Percentiles rank a stretch among this genome's conserved stretches.
These are phyloP conservation scores for Pyrenophora teres DNA, from an alignment of 2,329 filamentous ascomycete species.

Conservation along the genomic window DNA sequence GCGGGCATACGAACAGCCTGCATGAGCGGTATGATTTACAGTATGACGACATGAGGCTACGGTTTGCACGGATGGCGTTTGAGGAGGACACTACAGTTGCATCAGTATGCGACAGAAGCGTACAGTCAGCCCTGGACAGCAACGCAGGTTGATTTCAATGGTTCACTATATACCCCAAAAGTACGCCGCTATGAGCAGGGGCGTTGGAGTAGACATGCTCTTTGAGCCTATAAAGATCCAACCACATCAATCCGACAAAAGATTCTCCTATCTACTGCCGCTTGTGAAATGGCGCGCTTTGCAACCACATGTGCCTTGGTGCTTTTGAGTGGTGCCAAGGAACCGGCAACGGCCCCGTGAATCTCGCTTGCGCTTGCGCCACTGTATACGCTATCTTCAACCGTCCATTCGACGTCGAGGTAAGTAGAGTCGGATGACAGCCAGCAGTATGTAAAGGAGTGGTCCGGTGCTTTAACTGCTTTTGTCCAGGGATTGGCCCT, in stretches of 20 bases:
- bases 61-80: conserved; percentile 21
- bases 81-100: conserved; percentile 13
- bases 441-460: conserved; percentile 1
- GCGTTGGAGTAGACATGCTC: background rate
- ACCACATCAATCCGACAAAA: conserved; percentile 5
- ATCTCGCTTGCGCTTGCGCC: conserved; percentile 20
- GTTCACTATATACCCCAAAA: conserved; percentile 25
- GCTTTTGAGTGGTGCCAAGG: conserved; percentile 16
- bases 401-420: background rate
- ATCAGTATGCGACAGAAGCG: conserved; percentile 14
- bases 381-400: conserved; percentile 7
- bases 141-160: conserved; percentile 12
- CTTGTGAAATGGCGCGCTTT: too few species aligned
- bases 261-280: too few species aligned
- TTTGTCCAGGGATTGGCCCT: conserved; percentile 10
- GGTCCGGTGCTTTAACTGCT: conserved; percentile 12
- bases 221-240: conserved; percentile 1
- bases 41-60: conserved; percentile 20
- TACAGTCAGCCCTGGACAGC: conserved; percentile 11
- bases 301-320: too few species aligned
- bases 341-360: conserved; percentile 12
- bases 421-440: conserved; percentile 10
- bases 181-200: conserved; percentile 13
- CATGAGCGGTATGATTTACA: conserved; percentile 28
- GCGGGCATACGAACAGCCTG: conserved; percentile 46